Percentiles rank a stretch among this genome's conserved stretches.
These are phyloP conservation scores for Prinsepia uniflora DNA, from an alignment of 306 rosid genomes.

Conservation along the genomic window DNA sequence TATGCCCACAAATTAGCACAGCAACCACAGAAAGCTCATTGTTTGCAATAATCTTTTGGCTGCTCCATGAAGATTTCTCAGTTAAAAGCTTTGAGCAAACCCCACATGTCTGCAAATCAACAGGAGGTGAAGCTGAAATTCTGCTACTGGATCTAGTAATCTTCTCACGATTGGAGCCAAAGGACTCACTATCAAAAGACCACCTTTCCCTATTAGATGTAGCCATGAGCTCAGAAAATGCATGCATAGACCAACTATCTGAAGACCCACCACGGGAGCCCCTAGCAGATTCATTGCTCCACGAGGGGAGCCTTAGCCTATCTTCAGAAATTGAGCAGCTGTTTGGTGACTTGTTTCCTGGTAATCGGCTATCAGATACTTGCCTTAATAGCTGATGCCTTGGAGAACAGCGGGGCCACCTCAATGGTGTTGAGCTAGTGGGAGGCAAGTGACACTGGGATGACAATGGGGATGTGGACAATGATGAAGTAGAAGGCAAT, in stretches of 20 bases:
- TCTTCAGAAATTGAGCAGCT: slow-evolving; percentile 56
- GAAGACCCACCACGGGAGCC: slow-evolving; percentile 66
- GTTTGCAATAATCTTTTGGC: slow-evolving; percentile 40
- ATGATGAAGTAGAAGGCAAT: slow-evolving; percentile 60
- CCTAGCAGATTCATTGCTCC: slow-evolving; percentile 58
- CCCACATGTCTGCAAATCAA: slow-evolving; percentile 56
- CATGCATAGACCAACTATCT: slow-evolving; percentile 83
- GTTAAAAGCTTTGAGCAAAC: slow-evolving; percentile 44
- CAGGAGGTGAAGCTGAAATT: slow-evolving; percentile 46
- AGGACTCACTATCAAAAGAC: slow-evolving; percentile 77
- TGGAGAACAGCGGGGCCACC: slow-evolving; percentile 51
- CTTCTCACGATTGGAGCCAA: slow-evolving; percentile 63
- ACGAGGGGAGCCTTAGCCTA: slow-evolving; percentile 47
- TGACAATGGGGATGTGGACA: slow-evolving; percentile 62
- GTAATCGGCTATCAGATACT: slow-evolving; percentile 55
- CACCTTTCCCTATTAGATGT: slow-evolving; percentile 68
- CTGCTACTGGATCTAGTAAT: slow-evolving; percentile 52
- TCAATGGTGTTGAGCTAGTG: slow-evolving; percentile 46
- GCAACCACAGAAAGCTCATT: slow-evolving; percentile 55
- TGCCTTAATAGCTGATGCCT: slow-evolving; percentile 52
- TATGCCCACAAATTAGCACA: slow-evolving; percentile 77
- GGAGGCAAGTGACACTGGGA: slow-evolving; percentile 54
- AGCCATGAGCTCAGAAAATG: slow-evolving; percentile 72
- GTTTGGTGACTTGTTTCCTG: slow-evolving; percentile 58
- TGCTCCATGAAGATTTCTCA: slow-evolving; percentile 45